Evolutionary conservation across 2,329 filamentous ascomycete species (phyloP).

Genomic region (Monosporascus sp.): DNA sequence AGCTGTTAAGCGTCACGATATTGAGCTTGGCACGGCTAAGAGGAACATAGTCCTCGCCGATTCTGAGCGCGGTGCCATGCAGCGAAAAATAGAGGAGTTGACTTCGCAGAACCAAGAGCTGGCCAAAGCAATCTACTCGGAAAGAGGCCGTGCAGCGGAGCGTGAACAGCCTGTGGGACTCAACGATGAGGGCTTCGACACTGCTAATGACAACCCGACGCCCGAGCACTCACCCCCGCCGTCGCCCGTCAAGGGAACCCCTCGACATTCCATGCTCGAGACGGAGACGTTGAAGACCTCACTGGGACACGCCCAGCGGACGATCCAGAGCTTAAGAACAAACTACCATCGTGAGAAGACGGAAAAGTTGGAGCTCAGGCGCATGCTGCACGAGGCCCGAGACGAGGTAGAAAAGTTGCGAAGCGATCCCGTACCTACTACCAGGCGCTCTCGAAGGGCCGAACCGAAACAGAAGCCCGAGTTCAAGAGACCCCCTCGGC

Average conservation of each 20-base stretch:
- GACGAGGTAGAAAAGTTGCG: slow-evolving; percentile 79
- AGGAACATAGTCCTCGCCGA: slow-evolving; percentile 75
- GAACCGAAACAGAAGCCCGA: slow-evolving; percentile 47
- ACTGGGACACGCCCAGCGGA: slow-evolving; percentile 87
- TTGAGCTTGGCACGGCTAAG: slow-evolving; percentile 78
- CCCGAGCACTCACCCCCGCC: slow-evolving; percentile 87
- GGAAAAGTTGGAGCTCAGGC: slow-evolving; percentile 91
- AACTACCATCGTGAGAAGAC: slow-evolving; percentile 98
- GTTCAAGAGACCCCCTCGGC: slow-evolving; percentile 72
- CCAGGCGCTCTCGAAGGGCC: slow-evolving; percentile 57
- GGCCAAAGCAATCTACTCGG: slow-evolving; percentile 73
- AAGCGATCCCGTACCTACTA: slow-evolving; percentile 43
- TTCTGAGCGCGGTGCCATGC: slow-evolving; percentile 69
- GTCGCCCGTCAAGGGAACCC: slow-evolving; percentile 87
- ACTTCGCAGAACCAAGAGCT: slow-evolving; percentile 87
- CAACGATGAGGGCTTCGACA: slow-evolving; percentile 59
- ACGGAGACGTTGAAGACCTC: slow-evolving; percentile 93
- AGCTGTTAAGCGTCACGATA: slow-evolving; percentile 76
- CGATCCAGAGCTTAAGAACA: slow-evolving; percentile 91
- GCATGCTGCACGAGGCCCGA: slow-evolving; percentile 89
- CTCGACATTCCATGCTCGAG: slow-evolving; percentile 86
- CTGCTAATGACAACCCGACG: slow-evolving; percentile 62
- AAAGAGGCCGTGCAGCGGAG: slow-evolving; percentile 62
- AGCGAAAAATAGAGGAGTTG: slow-evolving; percentile 83
- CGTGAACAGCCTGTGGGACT: slow-evolving; percentile 52